Evolutionary conservation across 805 yeast genomes (phyloP), one percentile per base, ranked within the genome.

Genomic region (Metschnikowia shivogae): DNA sequence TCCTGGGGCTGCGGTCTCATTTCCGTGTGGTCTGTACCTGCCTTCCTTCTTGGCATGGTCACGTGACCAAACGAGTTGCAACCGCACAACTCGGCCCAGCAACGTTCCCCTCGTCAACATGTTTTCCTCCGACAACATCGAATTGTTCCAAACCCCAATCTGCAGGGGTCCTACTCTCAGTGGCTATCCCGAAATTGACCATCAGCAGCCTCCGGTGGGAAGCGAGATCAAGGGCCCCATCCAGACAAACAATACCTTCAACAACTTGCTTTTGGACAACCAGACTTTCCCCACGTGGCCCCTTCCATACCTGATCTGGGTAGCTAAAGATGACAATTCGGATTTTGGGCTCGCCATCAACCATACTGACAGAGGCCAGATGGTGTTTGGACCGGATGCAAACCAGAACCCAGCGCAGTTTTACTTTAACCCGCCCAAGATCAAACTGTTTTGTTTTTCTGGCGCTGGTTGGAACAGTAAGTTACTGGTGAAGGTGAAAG

Each of bases 281-380:
- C 92, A 84, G 58, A 77, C 80, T 2, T 70, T 77, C 45, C 87
- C 92, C 0, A 76, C 81, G 0, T 87, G 90, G 89, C 80, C 92
- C 0, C 89, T 84, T 54, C 96, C 96, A 1, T 86, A 86, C 57
- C 78, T 87, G 27, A 65, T 85, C 5, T 86, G 90, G 92, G 72
- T 72, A 49, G 68, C 82, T 7, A 77, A 70, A 44, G 74, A 68
- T 34, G 67, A 65, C 2, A 62, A 58, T 5, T 67, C 67, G 38
- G 80, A 74, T 43, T 67, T 64, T 28, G 95, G 95, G 2, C 59
- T 86, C 42, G 89, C 87, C 1, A 68, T 84, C 39, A 75, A 86
- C 26, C 89, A 87, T 54, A 77, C 84, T 1, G 70, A 71, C 3
- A 72, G 73, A 2, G 54, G 68, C 5, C 88, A 85, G 52, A 64